A percentile compares a stretch with the other conserved stretches of the same genome.
Evolutionary conservation across 2,329 filamentous ascomycete species (phyloP).

Genomic region (Parafenestella ontariensis): DNA sequence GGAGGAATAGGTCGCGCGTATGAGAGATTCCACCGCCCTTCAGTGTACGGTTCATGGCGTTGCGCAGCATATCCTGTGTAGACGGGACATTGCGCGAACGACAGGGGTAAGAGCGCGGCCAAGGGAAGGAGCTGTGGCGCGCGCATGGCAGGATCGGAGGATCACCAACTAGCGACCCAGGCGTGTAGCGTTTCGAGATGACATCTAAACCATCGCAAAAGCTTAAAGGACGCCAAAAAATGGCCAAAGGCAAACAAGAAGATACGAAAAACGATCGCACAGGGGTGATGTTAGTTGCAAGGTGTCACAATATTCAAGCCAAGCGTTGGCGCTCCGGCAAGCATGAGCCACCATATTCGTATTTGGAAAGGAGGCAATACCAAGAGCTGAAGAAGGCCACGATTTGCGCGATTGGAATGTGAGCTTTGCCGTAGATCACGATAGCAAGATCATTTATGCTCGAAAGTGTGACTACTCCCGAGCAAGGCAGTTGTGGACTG

Average conservation of each 20-base stretch:
- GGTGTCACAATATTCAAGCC: constrained; percentile 6
- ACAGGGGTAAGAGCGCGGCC: constrained; percentile 19
- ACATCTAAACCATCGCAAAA: neutral
- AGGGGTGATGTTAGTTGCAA: neutral
- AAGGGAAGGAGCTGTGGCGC: constrained; percentile 5
- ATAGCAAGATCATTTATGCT: neutral
- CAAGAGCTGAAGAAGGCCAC: neutral
- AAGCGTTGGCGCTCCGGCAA: constrained; percentile 6
- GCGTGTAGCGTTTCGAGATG: neutral
- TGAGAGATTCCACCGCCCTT: constrained; percentile 52
- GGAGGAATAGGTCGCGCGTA: constrained; percentile 52
- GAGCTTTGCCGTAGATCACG: neutral
- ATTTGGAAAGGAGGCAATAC: neutral
- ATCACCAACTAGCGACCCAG: neutral
- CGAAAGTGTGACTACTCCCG: neutral
- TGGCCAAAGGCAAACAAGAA: neutral
- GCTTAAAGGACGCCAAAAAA: neutral
- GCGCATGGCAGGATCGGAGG: constrained; percentile 15
- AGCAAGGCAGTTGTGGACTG: neutral
- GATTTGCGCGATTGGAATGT: constrained; percentile 2
- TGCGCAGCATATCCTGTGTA: constrained; percentile 51
- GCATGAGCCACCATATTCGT: constrained; percentile 4
- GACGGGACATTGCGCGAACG: constrained; percentile 50
- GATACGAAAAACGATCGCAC: neutral
- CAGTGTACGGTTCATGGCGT: constrained; percentile 52